Evolutionary conservation across 2,329 filamentous ascomycete species (phyloP).

Genomic region (Byssothecium circinans): DNA sequence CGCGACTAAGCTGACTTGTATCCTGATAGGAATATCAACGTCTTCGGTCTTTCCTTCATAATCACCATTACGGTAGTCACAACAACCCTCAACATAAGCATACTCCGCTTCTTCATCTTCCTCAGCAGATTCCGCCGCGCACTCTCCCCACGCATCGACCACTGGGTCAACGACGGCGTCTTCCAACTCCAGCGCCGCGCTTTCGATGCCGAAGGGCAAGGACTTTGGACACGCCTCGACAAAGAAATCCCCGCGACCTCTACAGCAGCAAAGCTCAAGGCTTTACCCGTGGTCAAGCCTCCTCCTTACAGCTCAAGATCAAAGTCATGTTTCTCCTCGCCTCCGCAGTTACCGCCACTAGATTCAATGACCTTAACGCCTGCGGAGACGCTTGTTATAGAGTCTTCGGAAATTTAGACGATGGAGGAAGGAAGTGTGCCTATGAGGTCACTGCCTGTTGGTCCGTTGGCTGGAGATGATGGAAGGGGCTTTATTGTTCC

Average conservation of each 20-base stretch:
- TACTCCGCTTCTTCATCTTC: conserved; percentile 24
- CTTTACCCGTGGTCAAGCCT: too few relatives aligned
- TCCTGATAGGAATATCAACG: conserved; percentile 21
- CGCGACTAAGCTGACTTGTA: conserved; percentile 1
- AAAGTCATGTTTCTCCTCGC: too few relatives aligned
- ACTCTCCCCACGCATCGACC: conserved; percentile 25
- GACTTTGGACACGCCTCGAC: conserved; percentile 15
- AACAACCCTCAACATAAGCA: conserved; percentile 16
- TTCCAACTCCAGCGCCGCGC: conserved; percentile 28
- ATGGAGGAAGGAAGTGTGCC: too few relatives aligned
- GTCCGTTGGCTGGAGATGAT: too few relatives aligned
- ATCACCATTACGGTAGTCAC: conserved; percentile 15
- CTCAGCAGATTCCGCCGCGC: conserved; percentile 15
- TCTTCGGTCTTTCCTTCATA: conserved; percentile 25
- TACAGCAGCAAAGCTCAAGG: too few relatives aligned
- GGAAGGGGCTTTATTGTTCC: too few relatives aligned
- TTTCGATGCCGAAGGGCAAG: conserved; percentile 20
- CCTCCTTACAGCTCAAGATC: too few relatives aligned
- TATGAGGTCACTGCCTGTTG: too few relatives aligned
- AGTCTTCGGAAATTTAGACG: too few relatives aligned
- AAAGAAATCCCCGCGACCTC: conserved; percentile 17
- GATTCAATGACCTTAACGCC: too few relatives aligned
- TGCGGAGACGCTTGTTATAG: too few relatives aligned
- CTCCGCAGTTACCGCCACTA: too few relatives aligned
- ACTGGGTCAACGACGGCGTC: conserved; percentile 32